Evolutionary conservation across 768 basidiomycete genomes (phyloP).

Genomic region (Tylopilus felleus): DNA sequence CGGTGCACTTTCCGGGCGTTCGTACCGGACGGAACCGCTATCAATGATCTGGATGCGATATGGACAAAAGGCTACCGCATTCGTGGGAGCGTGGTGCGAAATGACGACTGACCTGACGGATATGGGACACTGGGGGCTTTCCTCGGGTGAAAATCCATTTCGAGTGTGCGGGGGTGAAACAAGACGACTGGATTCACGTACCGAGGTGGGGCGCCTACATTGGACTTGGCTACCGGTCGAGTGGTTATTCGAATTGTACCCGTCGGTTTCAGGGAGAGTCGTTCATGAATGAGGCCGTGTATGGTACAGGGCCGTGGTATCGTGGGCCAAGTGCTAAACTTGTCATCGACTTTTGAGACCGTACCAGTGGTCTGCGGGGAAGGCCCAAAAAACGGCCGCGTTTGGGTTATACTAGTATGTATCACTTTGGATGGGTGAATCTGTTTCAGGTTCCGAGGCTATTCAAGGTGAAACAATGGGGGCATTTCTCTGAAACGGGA

Average conservation of each 20-base stretch:
- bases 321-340: background rate
- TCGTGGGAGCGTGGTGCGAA: slow-evolving; percentile 39
- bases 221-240: background rate
- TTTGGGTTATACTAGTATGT: background rate
- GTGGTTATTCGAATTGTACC: slow-evolving; percentile 11
- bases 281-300: background rate
- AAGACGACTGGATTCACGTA: background rate
- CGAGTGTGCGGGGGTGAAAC: background rate
- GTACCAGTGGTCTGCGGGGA: background rate
- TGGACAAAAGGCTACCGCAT: slow-evolving; percentile 34
- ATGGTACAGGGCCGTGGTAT: slow-evolving; percentile 21
- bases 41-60: slow-evolving; percentile 21
- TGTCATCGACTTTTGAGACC: background rate
- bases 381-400: slow-evolving; percentile 18
- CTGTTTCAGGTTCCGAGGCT: slow-evolving; percentile 37
- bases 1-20: background rate
- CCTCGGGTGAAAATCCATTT: slow-evolving; percentile 30
- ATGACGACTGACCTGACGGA: slow-evolving; percentile 33
- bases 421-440: background rate
- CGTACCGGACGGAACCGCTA: slow-evolving; percentile 21
- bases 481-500: slow-evolving; percentile 28
- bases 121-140: slow-evolving; percentile 27
- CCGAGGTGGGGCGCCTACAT: slow-evolving; percentile 22
- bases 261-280: slow-evolving; percentile 22
- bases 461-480: slow-evolving; percentile 31